Conservation (phyloP, 2,329 filamentous ascomycete species). For the Pseudocercospora musae region DNA sequence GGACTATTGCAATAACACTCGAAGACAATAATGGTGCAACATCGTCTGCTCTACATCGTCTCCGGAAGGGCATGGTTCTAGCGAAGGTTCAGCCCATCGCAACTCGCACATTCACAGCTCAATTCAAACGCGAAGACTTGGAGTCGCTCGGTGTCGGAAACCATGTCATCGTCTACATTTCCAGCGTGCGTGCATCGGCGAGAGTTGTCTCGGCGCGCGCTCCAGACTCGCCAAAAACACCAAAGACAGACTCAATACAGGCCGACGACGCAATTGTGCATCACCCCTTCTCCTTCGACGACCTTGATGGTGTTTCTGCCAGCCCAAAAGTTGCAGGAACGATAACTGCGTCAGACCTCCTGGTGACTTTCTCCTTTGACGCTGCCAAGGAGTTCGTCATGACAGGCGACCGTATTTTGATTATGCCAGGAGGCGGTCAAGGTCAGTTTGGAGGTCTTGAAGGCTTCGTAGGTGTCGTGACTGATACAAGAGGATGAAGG, state of each 20-base stretch:
- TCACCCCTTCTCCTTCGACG: conserved; percentile 28
- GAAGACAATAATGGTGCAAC: conserved; percentile 36
- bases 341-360: conserved; percentile 32
- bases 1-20: conserved; percentile 74
- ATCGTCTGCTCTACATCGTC: conserved; percentile 37
- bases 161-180: conserved; percentile 78
- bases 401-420: conserved; percentile 64
- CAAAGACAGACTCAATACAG: not conserved
- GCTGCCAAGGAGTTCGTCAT: conserved; percentile 71
- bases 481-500: conserved; percentile 33
- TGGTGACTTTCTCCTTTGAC: conserved; percentile 66
- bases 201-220: conserved; percentile 56
- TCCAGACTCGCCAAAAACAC: conserved; percentile 27
- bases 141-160: conserved; percentile 63
- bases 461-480: conserved; percentile 66
- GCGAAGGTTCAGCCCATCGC: conserved; percentile 57
- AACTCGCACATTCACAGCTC: conserved; percentile 54
- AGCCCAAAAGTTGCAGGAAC: conserved; percentile 25
- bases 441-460: conserved; percentile 62
- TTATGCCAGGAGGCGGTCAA: conserved; percentile 68
- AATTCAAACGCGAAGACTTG: conserved; percentile 63
- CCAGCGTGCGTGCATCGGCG: conserved; percentile 79
- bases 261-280: conserved; percentile 36
- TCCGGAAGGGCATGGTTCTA: conserved; percentile 80
- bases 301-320: conserved; percentile 15